Evolutionary conservation across 2,329 filamentous ascomycete genomes (phyloP).

Genomic region (Aspergillus sp.): DNA sequence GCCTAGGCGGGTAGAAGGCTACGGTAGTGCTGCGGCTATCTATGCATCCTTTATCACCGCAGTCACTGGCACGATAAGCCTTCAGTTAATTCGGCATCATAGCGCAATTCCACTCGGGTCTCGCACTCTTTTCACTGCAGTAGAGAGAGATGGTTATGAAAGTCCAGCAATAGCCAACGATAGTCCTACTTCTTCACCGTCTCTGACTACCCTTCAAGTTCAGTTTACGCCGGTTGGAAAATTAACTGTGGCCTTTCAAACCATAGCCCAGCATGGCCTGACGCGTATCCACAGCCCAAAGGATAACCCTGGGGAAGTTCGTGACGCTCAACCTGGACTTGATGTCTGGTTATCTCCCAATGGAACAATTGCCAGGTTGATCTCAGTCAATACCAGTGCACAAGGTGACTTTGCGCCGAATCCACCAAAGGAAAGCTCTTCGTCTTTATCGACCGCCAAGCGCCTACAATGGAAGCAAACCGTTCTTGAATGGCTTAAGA

Average conservation of each 20-base stretch:
- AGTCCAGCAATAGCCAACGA: slow-evolving; percentile 19
- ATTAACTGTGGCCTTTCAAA: slow-evolving; percentile 29
- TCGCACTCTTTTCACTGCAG: slow-evolving; percentile 31
- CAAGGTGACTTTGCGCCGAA: slow-evolving; percentile 15
- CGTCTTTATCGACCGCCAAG: slow-evolving; percentile 7
- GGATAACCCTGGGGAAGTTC: slow-evolving; percentile 10
- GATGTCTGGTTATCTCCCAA: slow-evolving; percentile 37
- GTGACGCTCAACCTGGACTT: slow-evolving; percentile 15
- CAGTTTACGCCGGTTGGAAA: slow-evolving; percentile 31
- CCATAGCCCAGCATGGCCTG: slow-evolving; percentile 29
- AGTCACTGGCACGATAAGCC: slow-evolving; percentile 28
- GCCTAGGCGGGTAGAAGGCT: slow-evolving; percentile 22
- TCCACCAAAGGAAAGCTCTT: slow-evolving; percentile 6
- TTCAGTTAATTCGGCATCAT: slow-evolving; percentile 28
- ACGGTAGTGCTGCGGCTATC: slow-evolving; percentile 26
- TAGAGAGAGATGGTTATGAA: slow-evolving; percentile 25
- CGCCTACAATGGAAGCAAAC: slow-evolving; percentile 29
- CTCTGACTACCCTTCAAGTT: slow-evolving; percentile 30
- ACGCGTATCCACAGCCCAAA: slow-evolving; percentile 21
- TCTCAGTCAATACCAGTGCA: slow-evolving; percentile 17
- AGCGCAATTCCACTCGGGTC: slow-evolving; percentile 34
- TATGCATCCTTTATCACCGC: slow-evolving; percentile 35
- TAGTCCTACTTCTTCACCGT: slow-evolving; percentile 17
- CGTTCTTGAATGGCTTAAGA: slow-evolving; percentile 30
- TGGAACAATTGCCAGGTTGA: slow-evolving; percentile 29